Evolutionary conservation across 164 flowering plant species (phyloP), one percentile per base, ranked within the genome.

Genomic region (Vitis rupestris): DNA sequence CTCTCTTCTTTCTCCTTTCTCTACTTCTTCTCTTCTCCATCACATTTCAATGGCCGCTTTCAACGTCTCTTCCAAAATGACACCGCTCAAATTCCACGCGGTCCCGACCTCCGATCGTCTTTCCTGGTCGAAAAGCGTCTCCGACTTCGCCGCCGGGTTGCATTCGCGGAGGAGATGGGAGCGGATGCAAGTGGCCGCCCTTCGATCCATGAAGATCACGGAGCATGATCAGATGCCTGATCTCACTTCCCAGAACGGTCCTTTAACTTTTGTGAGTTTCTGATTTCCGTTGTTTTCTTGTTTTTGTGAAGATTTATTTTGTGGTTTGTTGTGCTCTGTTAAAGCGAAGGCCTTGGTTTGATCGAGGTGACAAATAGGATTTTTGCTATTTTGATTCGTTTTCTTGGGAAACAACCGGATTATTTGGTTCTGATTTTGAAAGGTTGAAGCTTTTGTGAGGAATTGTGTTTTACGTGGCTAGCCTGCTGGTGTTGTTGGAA

Each of bases 201-300:
- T 76, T 47, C 27, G 70, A 69, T 68, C 76, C 9, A 59, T 69
- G 70, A 56, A 50, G 23, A 16, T 68, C 61, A 47, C 68, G 5
- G 68, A 70, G 68, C 49, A 44, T 58, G 31, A 15, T 15, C 68
- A 57, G 50, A 61, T 52, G 12, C 63, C 50, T 10, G 15, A 51
- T 6, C 10, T 59, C 10, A 52, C 23, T 8, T 65, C 76, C 2
- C 54, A 63, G 1, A 76, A 76, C 15, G 79, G 73, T 55, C 67
- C 68, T 62, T 6, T 69, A 10, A 51, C 49, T 55, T 1, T 15
- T 49, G 75, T 72, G 52, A 69, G 73, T 49, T 17, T 16, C 7
- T 19, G 19, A 10, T 59, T 31, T 55, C 19, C 15, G 23, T 13
- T 16, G 50, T 57, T 48, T 51, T 17, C 0, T 17, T 12, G 13